A percentile compares a stretch with the other conserved stretches of the same genome.
phyloP scores from a whole-genome alignment of 2,329 filamentous ascomycete species.

The Fusarium pseudonygamai region DNA sequence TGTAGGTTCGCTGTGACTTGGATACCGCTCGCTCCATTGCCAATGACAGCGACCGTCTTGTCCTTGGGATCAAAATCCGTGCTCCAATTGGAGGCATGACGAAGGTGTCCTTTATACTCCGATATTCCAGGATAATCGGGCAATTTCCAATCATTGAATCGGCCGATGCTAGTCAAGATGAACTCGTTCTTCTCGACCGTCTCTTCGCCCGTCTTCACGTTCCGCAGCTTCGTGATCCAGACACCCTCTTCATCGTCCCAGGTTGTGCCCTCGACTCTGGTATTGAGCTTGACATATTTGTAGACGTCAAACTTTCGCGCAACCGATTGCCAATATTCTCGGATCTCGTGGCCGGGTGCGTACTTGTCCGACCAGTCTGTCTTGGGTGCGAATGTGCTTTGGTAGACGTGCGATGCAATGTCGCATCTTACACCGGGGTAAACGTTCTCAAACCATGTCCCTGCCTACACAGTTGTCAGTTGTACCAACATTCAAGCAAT shows the following conservation, averaged over 20 bases:
- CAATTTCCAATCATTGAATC: conserved; percentile 72
- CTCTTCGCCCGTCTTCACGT: conserved; percentile 50
- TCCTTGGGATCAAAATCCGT: conserved; percentile 57
- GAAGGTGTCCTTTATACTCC: conserved; percentile 63
- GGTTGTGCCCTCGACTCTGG: conserved; percentile 62
- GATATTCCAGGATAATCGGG: conserved; percentile 68
- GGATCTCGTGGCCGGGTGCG: conserved; percentile 72
- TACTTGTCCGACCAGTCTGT: conserved; percentile 75
- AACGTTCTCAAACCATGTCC: conserved; percentile 64
- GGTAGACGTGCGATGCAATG: conserved; percentile 75
- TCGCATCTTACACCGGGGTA: conserved; percentile 76
- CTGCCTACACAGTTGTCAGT: conserved; percentile 49
- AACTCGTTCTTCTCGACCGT: conserved; percentile 65
- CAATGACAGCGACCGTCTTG: conserved; percentile 67
- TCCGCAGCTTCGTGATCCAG: conserved; percentile 64
- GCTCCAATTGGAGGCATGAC: conserved; percentile 71
- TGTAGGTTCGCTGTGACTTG: conserved; percentile 66
- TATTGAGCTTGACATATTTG: conserved; percentile 62
- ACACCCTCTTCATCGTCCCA: conserved; percentile 63
- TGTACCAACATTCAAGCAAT: fast-evolving
- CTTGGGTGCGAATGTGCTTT: conserved; percentile 74
- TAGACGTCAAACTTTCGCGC: conserved; percentile 73
- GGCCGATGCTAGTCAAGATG: conserved; percentile 70
- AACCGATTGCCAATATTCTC: conserved; percentile 70
- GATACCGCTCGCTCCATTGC: conserved; percentile 70